These are phyloP conservation scores for Pseudomonodictys pantanalensis DNA, from an alignment of 495 filamentous ascomycete genomes.

Conservation along the genomic window DNA sequence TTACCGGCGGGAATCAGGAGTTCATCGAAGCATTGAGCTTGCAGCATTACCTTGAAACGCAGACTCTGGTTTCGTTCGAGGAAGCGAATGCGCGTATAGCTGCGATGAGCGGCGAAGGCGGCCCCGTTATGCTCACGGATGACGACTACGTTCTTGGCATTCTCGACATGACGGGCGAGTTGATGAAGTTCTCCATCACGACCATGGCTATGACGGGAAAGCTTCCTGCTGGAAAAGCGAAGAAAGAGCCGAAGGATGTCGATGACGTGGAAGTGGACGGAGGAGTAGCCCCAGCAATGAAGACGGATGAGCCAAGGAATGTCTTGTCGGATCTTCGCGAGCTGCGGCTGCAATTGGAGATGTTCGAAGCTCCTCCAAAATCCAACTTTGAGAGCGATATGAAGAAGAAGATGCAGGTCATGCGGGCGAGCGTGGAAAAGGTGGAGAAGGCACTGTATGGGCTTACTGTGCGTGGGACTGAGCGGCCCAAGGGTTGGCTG, in stretches of 20 bases:
- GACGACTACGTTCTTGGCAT: conserved; percentile 89
- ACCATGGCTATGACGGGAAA: conserved; percentile 63
- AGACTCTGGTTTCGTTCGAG: conserved; percentile 65
- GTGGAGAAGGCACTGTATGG: conserved; percentile 89
- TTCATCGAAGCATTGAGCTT: conserved; percentile 86
- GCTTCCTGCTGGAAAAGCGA: conserved; percentile 46
- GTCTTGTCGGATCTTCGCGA: conserved; percentile 73
- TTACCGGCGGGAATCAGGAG: conserved; percentile 80
- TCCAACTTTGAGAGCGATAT: conserved; percentile 57
- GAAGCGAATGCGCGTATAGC: conserved; percentile 53
- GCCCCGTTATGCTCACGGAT: conserved; percentile 58
- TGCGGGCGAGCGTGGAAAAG: conserved; percentile 86
- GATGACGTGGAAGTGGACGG: conserved; percentile 35
- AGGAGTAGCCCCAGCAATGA: conserved; percentile 18
- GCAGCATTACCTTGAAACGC: conserved; percentile 77
- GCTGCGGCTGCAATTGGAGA: conserved; percentile 70
- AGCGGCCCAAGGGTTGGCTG: conserved; percentile 88
- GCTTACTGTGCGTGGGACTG: conserved; percentile 76
- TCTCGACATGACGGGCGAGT: conserved; percentile 88
- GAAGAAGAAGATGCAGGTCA: conserved; percentile 79
- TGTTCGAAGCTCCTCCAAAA: conserved; percentile 51
- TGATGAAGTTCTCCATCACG: conserved; percentile 94
- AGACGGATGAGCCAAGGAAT: conserved; percentile 43
- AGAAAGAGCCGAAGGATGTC: conserved; percentile 4
- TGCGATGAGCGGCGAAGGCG: conserved; percentile 25